Conservation (phyloP, 208 protist species). For the Trypanosomatidae sp. region DNA sequence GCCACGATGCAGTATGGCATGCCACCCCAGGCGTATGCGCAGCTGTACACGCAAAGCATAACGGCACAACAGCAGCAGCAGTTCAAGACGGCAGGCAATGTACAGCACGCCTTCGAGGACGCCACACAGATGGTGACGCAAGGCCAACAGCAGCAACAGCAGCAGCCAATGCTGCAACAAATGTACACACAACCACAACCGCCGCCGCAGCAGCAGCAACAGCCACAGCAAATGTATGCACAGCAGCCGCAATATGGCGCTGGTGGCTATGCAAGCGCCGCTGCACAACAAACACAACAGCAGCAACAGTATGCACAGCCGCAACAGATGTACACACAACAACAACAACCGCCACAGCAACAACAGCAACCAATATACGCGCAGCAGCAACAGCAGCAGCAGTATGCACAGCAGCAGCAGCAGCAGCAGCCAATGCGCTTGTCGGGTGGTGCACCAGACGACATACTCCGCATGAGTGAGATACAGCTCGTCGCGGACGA, state of each 20-base stretch:
- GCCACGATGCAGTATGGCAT: slow-evolving; percentile 18
- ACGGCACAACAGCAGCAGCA: no score
- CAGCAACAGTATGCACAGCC: slow-evolving; percentile 6
- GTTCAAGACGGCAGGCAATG: no score
- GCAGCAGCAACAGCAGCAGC: slow-evolving; percentile 6
- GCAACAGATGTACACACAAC: slow-evolving; percentile 1
- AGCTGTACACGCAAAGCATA: no score
- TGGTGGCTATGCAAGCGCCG: no score
- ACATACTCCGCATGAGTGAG: no score
- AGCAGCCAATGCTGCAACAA: slow-evolving; percentile 5
- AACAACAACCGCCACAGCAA: slow-evolving; percentile 9
- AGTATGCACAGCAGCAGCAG: slow-evolving; percentile 8
- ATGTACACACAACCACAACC: background rate
- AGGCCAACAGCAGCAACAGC: slow-evolving; percentile 7
- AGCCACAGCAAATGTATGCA: slow-evolving; percentile 8
- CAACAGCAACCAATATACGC: slow-evolving; percentile 4
- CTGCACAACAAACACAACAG: background rate
- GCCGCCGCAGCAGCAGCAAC: background rate
- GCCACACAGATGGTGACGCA: slow-evolving; percentile 3
- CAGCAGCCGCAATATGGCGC: background rate
- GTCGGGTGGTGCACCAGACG: no score
- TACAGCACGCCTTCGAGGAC: slow-evolving; percentile 46
- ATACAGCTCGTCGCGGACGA: no score
- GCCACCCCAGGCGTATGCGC: slow-evolving; percentile 4
- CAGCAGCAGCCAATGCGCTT: no score